These are phyloP conservation scores for Lactarius pseudohatsudake DNA, from an alignment of 768 basidiomycete genomes.

Conservation along the genomic window DNA sequence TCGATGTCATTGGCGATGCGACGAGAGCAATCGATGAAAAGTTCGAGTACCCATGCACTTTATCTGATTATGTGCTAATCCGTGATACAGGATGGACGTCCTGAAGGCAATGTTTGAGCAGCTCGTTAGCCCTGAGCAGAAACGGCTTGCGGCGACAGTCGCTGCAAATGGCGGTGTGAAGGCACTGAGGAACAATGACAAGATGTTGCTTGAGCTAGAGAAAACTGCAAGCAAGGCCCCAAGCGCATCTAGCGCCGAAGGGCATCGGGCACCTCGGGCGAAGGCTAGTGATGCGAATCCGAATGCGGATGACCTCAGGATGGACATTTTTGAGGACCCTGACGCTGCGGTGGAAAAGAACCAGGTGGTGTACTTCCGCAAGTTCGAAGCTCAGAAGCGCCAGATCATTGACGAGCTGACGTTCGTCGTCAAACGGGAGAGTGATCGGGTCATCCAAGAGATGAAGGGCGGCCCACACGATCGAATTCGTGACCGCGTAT, in stretches of 20 bases:
- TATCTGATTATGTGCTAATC: neutral
- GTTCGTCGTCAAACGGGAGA: conserved; percentile 28
- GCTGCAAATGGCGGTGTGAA: conserved; percentile 31
- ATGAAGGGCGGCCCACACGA: conserved; percentile 33
- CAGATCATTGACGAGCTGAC: conserved; percentile 25
- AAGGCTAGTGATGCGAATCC: neutral
- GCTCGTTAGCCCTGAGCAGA: conserved; percentile 26
- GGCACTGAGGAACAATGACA: conserved; percentile 28
- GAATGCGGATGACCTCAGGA: conserved; percentile 8
- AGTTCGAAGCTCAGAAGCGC: conserved; percentile 30
- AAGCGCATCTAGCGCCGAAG: neutral
- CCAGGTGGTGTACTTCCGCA: conserved; percentile 27
- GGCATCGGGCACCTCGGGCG: neutral
- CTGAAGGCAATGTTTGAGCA: conserved; percentile 26
- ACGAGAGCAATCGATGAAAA: conserved; percentile 28
- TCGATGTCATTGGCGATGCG: conserved; percentile 21
- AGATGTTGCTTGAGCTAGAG: conserved; percentile 28
- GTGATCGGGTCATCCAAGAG: conserved; percentile 26
- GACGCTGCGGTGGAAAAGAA: conserved; percentile 30
- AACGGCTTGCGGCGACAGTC: conserved; percentile 19
- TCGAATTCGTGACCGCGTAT: conserved; percentile 10
- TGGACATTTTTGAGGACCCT: conserved; percentile 32
- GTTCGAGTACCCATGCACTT: conserved; percentile 9
- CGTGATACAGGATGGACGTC: conserved; percentile 23
- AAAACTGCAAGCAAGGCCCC: conserved; percentile 21